Evolutionary conservation across 2,329 filamentous ascomycete genomes (phyloP), one percentile per base, ranked within the genome.

Genomic region (Colletotrichum spinosum): DNA sequence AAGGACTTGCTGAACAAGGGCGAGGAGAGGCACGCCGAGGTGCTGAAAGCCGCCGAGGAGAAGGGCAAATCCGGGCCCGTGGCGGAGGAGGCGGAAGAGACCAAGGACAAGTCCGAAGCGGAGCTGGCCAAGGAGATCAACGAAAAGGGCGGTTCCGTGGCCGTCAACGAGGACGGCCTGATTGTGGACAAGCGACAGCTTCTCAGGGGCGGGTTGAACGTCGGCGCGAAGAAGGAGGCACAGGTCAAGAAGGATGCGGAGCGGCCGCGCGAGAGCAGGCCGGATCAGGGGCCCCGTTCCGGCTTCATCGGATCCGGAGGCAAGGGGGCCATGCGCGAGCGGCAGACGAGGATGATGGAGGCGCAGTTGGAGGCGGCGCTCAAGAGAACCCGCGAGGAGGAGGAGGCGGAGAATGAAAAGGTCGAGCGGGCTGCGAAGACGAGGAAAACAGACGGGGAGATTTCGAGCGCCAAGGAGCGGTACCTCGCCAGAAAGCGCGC

Each of bases 131-230:
- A 81, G 52, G 89, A 92, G 71, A 84, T 93, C 56, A 90, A 90
- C 58, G 84, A 86, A 44, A 88, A 82, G 67, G 87, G 81, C 68
- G 88, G 79, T 0, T 80, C 82, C 4, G 85, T 96, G 44, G 85
- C 88, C 8, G 78, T 95, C 71, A 95, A 95, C 72, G 92, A 96
- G 67, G 92, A 96, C 44, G 92, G 92, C 0, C 88, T 94, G 73
- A 89, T 96, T 2, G 90, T 93, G 34, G 92, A 97, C 75, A 95
- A 94, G 81, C 84, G 92, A n/a, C 90, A 96, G 75, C 81, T 96
- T 8, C 84, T 97, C 7, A 85, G 81, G 51, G 90, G 92, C 7
- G 92, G 92, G 34, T 83, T 97, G 55, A 97, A 97, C 71, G 79
- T 96, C 15, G 84, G 85, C 54, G 81, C 85, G 0, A 90, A 87